Base-by-base conservation (phyloP, 2,329 filamentous ascomycete genomes). In the Ascochyta pisi region DNA sequence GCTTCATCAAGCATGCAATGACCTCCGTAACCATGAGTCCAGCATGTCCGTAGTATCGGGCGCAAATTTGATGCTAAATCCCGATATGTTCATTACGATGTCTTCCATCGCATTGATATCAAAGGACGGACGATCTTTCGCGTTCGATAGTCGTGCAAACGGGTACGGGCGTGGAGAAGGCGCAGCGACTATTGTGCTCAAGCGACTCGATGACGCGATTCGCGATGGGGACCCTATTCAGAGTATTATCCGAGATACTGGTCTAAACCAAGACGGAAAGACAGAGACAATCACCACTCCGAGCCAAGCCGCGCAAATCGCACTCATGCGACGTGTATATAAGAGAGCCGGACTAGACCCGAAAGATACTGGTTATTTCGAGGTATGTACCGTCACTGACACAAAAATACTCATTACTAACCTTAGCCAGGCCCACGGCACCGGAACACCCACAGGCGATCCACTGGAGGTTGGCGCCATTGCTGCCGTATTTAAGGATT, bases 371-470 rank as follows among this genome's bases (percentile, higher is more conserved):
- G 35, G 43, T 3, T 77, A 71, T 40, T 65, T 77, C 15, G 76
- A 78, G 29, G 29, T 31, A 3, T 3, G 10, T 31, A 8, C 8
- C 24, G 24, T 8, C 24, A 6, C 8, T 26, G 24, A 26, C 24
- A 6, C 24, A 6, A 6, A 26, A 26, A 8, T 26, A 26, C 5
- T 26, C 24, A 3, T 26, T 8, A 26, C 29, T 31, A 31, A 31
- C 3, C 29, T 31, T 12, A 31, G 2, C 1, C 10, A 31, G 29
- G 29, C 29, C 10, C 75, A 78, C 53, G 85, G 84, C 9, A 86
- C 84, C 0, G 84, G 84, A 4, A 87, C 84, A 2, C 77, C 80
- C 33, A 83, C 81, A 6, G 70, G 66, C 23, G 69, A 73, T 34
- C 64, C 67, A 1, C 48, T 66, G 3, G 69, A 73, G 35, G 56